A percentile compares a stretch with the other conserved stretches of the same genome.
These are phyloP conservation scores for Irpex lacteus DNA, from an alignment of 1,284 basidiomycete genomes.

Conservation along the genomic window DNA sequence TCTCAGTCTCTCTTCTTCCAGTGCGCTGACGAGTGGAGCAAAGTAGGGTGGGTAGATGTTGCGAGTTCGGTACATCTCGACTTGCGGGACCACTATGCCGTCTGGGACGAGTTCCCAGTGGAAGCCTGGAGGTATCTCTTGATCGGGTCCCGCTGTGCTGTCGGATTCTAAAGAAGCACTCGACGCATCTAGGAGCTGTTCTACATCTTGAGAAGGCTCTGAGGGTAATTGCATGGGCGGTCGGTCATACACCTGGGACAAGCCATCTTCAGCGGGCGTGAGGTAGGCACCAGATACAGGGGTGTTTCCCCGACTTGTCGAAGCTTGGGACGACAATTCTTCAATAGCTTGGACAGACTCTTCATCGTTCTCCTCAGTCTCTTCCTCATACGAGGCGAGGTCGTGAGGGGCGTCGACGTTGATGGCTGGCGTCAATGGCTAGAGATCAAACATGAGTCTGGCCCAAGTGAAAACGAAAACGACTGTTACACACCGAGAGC, in stretches of 20 bases:
- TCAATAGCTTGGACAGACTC: neutral
- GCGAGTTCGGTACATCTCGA: constrained; percentile 10
- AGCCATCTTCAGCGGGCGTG: neutral
- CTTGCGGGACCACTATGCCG: constrained; percentile 6
- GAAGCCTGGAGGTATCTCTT: neutral
- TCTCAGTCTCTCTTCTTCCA: constrained; percentile 29
- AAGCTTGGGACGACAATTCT: neutral
- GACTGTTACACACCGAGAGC: neutral
- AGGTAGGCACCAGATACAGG: neutral
- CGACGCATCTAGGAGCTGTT: neutral
- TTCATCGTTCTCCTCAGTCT: neutral
- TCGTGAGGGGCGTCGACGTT: neutral
- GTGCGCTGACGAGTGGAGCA: constrained; percentile 26
- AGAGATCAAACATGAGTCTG: neutral
- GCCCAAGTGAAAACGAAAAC: neutral
- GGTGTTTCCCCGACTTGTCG: neutral
- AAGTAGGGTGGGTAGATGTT: constrained; percentile 13
- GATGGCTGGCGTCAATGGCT: neutral
- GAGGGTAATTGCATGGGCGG: neutral
- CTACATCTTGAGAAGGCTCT: neutral
- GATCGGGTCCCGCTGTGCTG: neutral
- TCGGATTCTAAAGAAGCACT: neutral
- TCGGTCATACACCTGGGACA: neutral
- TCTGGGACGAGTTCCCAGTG: neutral
- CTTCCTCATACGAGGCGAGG: constrained; percentile 1